Evolutionary conservation across 805 yeast species (phyloP).

Genomic region (Yarrowia sp.): DNA sequence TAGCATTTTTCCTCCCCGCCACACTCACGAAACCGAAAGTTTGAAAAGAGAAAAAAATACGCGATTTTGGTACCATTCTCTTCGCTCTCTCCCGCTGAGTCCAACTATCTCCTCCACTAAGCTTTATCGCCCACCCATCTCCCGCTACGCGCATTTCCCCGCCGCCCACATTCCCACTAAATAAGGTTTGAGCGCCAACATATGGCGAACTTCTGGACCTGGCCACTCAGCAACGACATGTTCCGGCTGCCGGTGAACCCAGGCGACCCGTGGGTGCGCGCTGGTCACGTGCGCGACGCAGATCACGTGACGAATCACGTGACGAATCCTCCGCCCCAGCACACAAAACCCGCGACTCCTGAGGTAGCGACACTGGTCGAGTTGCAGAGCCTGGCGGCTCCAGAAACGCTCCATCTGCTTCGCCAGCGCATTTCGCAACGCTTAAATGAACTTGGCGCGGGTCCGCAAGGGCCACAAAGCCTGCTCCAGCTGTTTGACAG

Average conservation of each 20-base stretch:
- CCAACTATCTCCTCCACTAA: no score
- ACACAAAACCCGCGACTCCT: neutral
- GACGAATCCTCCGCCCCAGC: neutral
- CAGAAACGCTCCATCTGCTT: neutral
- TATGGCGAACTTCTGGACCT: no score
- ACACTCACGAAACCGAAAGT: no score
- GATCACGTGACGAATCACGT: neutral
- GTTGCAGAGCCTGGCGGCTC: neutral
- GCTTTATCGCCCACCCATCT: no score
- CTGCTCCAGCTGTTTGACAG: neutral
- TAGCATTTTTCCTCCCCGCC: no score
- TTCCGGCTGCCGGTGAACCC: slow-evolving; percentile 19
- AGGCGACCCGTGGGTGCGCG: neutral
- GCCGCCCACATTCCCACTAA: no score
- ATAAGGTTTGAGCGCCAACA: no score
- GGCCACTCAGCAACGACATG: neutral
- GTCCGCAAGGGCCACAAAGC: neutral
- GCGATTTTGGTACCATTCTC: no score
- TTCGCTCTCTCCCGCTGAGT: no score
- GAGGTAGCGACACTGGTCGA: neutral
- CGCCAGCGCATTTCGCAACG: neutral
- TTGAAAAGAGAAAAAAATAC: no score
- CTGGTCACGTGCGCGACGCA: neutral
- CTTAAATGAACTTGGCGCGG: neutral
- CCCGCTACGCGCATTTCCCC: no score